Conservation (phyloP, 768 basidiomycete genomes). For the Tylopilus plumbeoviolaceoides region DNA sequence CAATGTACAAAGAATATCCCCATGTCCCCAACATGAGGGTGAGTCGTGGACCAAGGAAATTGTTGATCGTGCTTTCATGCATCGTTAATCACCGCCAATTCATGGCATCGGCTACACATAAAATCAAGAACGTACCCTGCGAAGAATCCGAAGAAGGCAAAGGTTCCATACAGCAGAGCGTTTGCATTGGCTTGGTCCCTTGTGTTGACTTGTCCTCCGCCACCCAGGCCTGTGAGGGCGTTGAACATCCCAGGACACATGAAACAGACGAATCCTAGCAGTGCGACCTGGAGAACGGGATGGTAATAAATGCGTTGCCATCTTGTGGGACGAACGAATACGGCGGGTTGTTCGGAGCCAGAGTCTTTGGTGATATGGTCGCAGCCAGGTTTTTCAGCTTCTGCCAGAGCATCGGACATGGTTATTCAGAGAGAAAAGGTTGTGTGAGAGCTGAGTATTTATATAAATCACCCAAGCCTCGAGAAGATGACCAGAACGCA, state of each 20-base stretch:
- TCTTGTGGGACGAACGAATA: slow-evolving; percentile 48
- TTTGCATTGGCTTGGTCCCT: slow-evolving; percentile 66
- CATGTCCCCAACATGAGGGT: slow-evolving; percentile 49
- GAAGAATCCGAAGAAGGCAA: slow-evolving; percentile 61
- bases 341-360: slow-evolving; percentile 17
- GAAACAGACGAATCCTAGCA: slow-evolving; percentile 65
- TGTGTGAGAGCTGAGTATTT: not conserved
- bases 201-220: slow-evolving; percentile 67
- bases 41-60: slow-evolving; percentile 51
- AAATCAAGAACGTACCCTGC: slow-evolving; percentile 48
- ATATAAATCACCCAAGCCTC: not conserved
- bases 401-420: slow-evolving; percentile 22
- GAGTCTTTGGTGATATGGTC: slow-evolving; percentile 18
- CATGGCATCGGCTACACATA: not conserved
- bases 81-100: not conserved
- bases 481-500: no score
- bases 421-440: not conserved
- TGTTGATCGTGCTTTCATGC: slow-evolving; percentile 62
- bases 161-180: slow-evolving; percentile 60
- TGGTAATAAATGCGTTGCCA: slow-evolving; percentile 54
- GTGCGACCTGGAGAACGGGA: slow-evolving; percentile 36
- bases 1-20: slow-evolving; percentile 50
- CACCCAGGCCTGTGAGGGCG: slow-evolving; percentile 75
- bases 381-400: slow-evolving; percentile 16
- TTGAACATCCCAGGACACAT: slow-evolving; percentile 72